Evolutionary conservation across 345 rosid genomes (phyloP).

Genomic region (Populus ilicifolia): DNA sequence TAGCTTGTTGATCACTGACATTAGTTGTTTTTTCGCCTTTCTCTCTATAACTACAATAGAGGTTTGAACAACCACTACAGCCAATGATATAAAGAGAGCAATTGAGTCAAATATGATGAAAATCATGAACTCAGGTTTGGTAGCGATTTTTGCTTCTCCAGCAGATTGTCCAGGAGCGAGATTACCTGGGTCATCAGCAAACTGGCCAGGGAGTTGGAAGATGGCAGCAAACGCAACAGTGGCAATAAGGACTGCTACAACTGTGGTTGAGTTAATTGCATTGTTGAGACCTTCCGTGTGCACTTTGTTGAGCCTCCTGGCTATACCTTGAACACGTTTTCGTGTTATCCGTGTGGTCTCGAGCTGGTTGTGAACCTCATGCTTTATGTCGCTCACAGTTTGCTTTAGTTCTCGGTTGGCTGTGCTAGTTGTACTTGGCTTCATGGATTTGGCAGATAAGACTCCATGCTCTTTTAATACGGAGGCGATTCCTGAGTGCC

Average conservation of each 20-base stretch:
- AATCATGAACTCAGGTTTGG: conserved; percentile 52
- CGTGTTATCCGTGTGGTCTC: conserved; percentile 65
- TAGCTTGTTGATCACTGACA: conserved; percentile 87
- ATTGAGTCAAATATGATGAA: conserved; percentile 74
- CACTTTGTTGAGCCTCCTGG: conserved; percentile 72
- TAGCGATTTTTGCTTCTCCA: conserved; percentile 66
- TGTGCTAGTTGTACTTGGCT: conserved; percentile 28
- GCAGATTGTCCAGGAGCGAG: conserved; percentile 38
- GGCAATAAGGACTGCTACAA: conserved; percentile 91
- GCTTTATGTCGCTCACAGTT: conserved; percentile 84
- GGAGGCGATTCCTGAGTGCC: conserved; percentile 39
- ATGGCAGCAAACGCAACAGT: conserved; percentile 93
- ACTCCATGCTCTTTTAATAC: conserved; percentile 52
- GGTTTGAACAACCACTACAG: conserved; percentile 94
- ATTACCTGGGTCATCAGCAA: conserved; percentile 31
- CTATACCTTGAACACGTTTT: conserved; percentile 72
- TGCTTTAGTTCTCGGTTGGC: conserved; percentile 63
- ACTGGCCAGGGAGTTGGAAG: conserved; percentile 83
- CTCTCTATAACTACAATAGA: conserved; percentile 83
- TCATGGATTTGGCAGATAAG: conserved; percentile 53
- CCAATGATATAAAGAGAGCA: conserved; percentile 89
- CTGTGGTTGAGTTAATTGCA: conserved; percentile 81
- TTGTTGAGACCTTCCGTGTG: conserved; percentile 86
- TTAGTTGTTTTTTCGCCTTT: conserved; percentile 71
- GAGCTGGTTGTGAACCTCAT: conserved; percentile 77